Base-by-base conservation (phyloP, 2,329 filamentous ascomycete genomes). In the Verticillium tricorpus region DNA sequence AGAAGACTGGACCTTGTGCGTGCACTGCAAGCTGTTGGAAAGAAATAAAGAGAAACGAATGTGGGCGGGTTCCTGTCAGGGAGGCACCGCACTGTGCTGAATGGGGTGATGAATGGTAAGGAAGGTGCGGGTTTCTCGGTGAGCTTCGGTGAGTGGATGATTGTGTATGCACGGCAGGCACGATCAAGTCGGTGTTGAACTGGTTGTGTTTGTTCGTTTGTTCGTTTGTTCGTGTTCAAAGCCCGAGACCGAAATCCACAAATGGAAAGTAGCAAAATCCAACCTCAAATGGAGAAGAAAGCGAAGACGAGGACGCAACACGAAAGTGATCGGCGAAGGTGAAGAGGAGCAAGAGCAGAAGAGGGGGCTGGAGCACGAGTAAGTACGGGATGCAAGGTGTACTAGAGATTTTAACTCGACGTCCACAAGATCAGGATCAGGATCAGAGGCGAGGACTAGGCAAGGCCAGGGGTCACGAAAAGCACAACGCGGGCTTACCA, bases 391-490 rank as follows among this genome's bases (percentile, higher is more conserved):
- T 37, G 28, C 55, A 35, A 35, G 55, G 55, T 34, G 28, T 31
- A 56, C 54, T 56, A n/a, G 54, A 35, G 45, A 50, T 50, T 40
- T 50, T 22, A 50, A 50, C 45, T 22, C 45, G 45, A 50, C 19
- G 19, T 50, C 19, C n/a, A 50, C 45, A 50, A 19, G 45, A 50
- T 50, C 45, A 22, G 45, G 19, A 50, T 6, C 45, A 50, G 45
- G 45, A 22, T 22, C 57, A 60, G 28, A 60, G 62, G 56, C 61
- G 35, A 25, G 17, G 52, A 50, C n/a, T 40, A 50, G 52, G 31
- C 45, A 40, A 58, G 32, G 25, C 34, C 31, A 60, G 61, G 63
- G 61, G 55, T 60, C 40, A 61, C 31, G 15, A 55, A 37, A 50
- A 50, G 45, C 45, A 50, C 45, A 22, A n/a, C 45, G 45, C 45